Conservation (phyloP, 2,329 filamentous ascomycete species). For the Beauveria australis region DNA sequence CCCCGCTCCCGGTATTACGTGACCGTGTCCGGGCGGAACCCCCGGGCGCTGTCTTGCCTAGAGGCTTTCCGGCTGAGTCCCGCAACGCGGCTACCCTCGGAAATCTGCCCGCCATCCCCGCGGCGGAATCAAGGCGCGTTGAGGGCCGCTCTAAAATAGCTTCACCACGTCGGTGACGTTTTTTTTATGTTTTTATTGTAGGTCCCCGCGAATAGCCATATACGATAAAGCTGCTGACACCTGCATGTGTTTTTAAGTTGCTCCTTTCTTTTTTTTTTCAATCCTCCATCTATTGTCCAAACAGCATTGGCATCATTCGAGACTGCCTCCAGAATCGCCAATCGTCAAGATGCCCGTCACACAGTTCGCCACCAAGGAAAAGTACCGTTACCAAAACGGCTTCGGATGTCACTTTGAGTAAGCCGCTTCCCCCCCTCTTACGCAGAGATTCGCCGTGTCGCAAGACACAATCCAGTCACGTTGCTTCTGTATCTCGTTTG, state of each 20-base stretch:
- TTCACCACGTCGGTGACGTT: background rate
- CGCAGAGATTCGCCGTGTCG: background rate
- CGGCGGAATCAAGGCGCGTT: constrained; percentile 7
- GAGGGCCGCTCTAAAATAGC: background rate
- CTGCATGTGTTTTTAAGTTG: background rate
- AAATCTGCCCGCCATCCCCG: constrained; percentile 3
- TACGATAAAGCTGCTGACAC: background rate
- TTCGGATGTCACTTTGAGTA: constrained; percentile 73
- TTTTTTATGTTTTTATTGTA: background rate
- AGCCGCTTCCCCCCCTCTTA: constrained; percentile 19
- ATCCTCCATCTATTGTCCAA: background rate
- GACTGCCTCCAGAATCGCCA: background rate
- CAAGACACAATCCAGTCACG: background rate
- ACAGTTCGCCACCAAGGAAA: constrained; percentile 39
- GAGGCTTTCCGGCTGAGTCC: background rate
- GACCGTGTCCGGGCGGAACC: background rate
- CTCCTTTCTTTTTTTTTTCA: too few relatives aligned
- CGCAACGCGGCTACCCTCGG: constrained; percentile 8
- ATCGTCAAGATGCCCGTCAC: constrained; percentile 40
- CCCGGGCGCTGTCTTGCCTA: background rate
- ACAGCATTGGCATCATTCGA: background rate
- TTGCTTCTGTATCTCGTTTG: too few relatives aligned
- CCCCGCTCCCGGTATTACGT: too few relatives aligned
- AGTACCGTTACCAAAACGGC: constrained; percentile 70
- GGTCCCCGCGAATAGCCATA: background rate